Base-by-base conservation (phyloP, 2,329 filamentous ascomycete genomes). In the Sporothrix schenckii region DNA sequence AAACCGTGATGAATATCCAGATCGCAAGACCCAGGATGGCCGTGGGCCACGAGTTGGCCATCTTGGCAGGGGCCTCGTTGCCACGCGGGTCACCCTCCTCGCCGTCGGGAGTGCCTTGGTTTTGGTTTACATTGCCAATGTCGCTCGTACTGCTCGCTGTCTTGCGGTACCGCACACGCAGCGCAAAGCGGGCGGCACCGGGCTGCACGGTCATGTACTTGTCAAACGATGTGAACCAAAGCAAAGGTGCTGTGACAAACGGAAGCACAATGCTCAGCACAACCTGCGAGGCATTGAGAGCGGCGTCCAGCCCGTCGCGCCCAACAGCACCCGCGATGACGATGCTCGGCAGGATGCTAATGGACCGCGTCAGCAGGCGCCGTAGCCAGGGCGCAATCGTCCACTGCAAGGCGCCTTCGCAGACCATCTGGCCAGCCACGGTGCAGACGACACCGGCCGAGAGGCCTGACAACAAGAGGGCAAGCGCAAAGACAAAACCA, bases 361-460 rank as follows among this genome's bases (percentile, higher is more conserved):
- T 92, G 66, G 86, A 87, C 34, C 93, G 87, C 0, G 93, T 96
- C 66, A 94, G 80, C 4, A 96, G 84, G 13, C 93, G 86, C 2
- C 93, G 89, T 11, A 94, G 76, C 93, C 93, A 97, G 0, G 93
- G 93, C 72, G 84, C 84, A 44, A 94, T 80, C 5, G 81, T 87
- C 91, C 92, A 93, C 61, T 88, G 87, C 58, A 97, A 79, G 72
- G 93, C 92, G 7, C 93, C 93, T 78, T 96, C 93, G 73, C 88
- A 90, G 27, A 97, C 90, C 89, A 97, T 95, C 78, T 97, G 93
- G 0, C 93, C 93, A 0, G 93, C 87, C 74, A 97, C 95, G 1
- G 93, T 97, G 81, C 93, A 96, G 2, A 96, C 90, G 49, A 97
- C 92, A 6, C 93, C 93, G 0, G 93, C 93, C 0, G 89, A 92